Conservation (phyloP, 2,329 filamentous ascomycete species). For the Ceratocystis smalleyi region DNA sequence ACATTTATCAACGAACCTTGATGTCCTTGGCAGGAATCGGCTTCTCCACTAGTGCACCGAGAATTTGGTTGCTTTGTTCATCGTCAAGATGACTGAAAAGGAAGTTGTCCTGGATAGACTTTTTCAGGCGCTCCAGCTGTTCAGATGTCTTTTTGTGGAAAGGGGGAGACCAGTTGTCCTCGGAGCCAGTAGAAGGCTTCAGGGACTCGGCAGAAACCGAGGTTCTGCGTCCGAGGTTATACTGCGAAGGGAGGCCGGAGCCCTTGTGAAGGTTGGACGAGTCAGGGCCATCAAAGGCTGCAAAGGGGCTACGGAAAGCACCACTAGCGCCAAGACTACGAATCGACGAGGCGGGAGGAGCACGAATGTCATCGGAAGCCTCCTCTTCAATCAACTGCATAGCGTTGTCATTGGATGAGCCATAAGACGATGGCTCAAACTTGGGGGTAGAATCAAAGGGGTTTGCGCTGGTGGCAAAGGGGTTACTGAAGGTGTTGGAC, state of each 20-base stretch:
- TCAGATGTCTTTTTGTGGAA: slow-evolving; percentile 68
- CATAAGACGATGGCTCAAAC: slow-evolving; percentile 23
- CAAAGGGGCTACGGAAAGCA: slow-evolving; percentile 32
- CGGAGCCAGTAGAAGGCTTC: slow-evolving; percentile 68
- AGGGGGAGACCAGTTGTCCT: slow-evolving; percentile 83
- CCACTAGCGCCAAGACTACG: slow-evolving; percentile 5
- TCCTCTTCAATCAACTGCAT: slow-evolving; percentile 57
- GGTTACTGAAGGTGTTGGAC: slow-evolving; percentile 62
- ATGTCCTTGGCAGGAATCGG: slow-evolving; percentile 81
- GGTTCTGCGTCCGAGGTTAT: slow-evolving; percentile 82
- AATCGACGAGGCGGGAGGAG: slow-evolving; percentile 49
- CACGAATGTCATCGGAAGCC: slow-evolving; percentile 61
- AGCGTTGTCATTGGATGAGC: slow-evolving; percentile 24
- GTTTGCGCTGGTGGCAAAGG: slow-evolving; percentile 51
- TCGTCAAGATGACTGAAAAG: slow-evolving; percentile 90
- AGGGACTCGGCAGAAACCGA: slow-evolving; percentile 95
- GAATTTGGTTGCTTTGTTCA: slow-evolving; percentile 72
- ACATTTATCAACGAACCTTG: slow-evolving; percentile 33
- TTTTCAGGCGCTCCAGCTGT: slow-evolving; percentile 63
- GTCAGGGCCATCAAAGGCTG: slow-evolving; percentile 35
- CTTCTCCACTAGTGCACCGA: slow-evolving; percentile 86
- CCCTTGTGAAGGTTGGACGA: slow-evolving; percentile 33
- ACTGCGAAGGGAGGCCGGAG: slow-evolving; percentile 74
- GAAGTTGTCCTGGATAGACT: slow-evolving; percentile 77
- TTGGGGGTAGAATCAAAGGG: slow-evolving; percentile 49